A percentile compares a stretch with the other conserved stretches of the same genome.
Evolutionary conservation across 768 basidiomycete genomes (phyloP).

Genomic region (Chalciporus pseudorubinellus): DNA sequence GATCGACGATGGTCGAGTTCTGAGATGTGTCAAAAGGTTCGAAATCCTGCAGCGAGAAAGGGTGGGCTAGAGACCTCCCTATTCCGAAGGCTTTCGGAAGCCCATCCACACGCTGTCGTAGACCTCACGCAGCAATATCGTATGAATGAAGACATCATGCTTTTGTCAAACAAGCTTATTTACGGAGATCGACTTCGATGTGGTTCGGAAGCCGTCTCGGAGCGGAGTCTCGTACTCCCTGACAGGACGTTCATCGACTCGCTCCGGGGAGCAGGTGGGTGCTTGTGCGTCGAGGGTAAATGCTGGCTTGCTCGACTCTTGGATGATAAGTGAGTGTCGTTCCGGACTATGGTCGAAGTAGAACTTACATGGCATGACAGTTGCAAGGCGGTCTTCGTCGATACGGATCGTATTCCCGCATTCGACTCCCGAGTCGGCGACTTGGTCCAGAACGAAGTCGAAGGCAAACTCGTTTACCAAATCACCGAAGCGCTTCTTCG

Average conservation of each 20-base stretch:
- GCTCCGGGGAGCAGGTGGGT: slow-evolving; percentile 40
- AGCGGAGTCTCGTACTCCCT: slow-evolving; percentile 54
- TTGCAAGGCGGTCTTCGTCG: slow-evolving; percentile 87
- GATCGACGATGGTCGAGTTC: neutral
- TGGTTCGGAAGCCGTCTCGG: slow-evolving; percentile 71
- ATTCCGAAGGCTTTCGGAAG: slow-evolving; percentile 84
- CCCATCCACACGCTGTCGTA: slow-evolving; percentile 81
- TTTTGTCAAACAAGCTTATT: slow-evolving; percentile 81
- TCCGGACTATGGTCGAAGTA: neutral
- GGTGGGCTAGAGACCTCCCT: slow-evolving; percentile 88
- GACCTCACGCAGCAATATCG: no score
- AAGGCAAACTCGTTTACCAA: slow-evolving; percentile 70
- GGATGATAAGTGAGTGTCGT: slow-evolving; percentile 54
- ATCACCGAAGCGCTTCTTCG: slow-evolving; percentile 61
- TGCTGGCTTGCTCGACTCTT: slow-evolving; percentile 77
- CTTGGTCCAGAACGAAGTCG: slow-evolving; percentile 84
- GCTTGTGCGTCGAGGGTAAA: slow-evolving; percentile 30
- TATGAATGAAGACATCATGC: slow-evolving; percentile 97
- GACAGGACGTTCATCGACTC: slow-evolving; percentile 41
- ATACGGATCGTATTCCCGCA: slow-evolving; percentile 83
- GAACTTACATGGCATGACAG: slow-evolving; percentile 38
- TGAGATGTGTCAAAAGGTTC: slow-evolving; percentile 54
- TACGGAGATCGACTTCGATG: slow-evolving; percentile 77
- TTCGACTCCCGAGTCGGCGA: slow-evolving; percentile 81
- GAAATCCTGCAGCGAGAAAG: slow-evolving; percentile 72